Evolutionary conservation across 768 basidiomycete genomes (phyloP), one percentile per base, ranked within the genome.

Genomic region (Leccinum olivaceopallidum): DNA sequence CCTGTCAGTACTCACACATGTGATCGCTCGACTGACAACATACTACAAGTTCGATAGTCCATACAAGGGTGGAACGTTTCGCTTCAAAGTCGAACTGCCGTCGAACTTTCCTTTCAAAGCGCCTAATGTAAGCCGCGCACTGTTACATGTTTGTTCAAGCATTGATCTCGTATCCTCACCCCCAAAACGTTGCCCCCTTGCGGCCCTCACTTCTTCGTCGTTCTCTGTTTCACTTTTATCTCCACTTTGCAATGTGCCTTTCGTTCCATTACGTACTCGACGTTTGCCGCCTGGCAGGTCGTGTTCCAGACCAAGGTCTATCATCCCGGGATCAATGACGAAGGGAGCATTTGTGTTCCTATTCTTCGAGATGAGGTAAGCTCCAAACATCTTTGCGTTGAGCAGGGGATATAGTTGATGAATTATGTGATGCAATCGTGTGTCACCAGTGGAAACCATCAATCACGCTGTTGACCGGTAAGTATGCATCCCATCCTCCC

Each of bases 301-400:
- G 85, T 83, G 39, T 94, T 94, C 74, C 85, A 79, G 44, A 94
- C 92, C 58, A 93, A 87, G 81, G 88, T 94, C 51, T 94, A 94
- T 71, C 92, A 94, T 73, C 92, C 92, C 28, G 92, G 93, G 39
- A 90, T 94, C 72, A 92, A 94, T 63, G 92, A 94, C 59, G 91
- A 94, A 70, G 92, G 92, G 36, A 80, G 83, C 24, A 94, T 94
- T 59, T 94, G 92, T 70, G 85, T 94, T 34, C 88, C 92, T 36
- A 82, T 94, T 52, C 81, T 94, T 55, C 84, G 89, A 67, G 92
- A 94, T 72, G 90, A 93, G 78, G 92, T 89, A 63, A 56, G 37
- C 61, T 53, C 59, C 36, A 18, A 10, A 32, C 4, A 7, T 16
- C n/a, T 24, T 58, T 30, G 55, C 36, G 16, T 49, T 26, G 20